Conservation (phyloP, 495 filamentous ascomycete species). For the Xanthoparmelia taractica region DNA sequence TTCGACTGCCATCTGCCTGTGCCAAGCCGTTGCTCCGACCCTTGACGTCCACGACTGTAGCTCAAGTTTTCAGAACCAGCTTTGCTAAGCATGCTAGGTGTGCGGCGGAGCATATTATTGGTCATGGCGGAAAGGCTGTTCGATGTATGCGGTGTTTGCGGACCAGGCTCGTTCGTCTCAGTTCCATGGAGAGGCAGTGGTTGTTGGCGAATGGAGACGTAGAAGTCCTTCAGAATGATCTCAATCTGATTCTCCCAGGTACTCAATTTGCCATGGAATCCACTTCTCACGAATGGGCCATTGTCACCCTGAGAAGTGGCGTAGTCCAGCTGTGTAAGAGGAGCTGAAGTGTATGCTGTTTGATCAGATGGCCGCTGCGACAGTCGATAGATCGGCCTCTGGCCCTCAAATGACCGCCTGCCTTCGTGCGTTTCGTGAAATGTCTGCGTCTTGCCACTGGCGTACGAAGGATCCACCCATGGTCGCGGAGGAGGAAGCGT, state of each 20-base stretch:
- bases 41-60: slow-evolving; percentile 53
- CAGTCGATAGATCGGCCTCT: slow-evolving; percentile 22
- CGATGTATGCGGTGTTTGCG: slow-evolving; percentile 30
- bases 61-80: slow-evolving; percentile 68
- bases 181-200: slow-evolving; percentile 74
- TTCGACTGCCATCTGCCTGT: slow-evolving; percentile 74
- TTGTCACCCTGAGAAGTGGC: slow-evolving; percentile 23
- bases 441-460: slow-evolving; percentile 5
- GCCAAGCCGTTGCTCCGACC: slow-evolving; percentile 53
- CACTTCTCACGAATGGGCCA: slow-evolving; percentile 66
- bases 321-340: slow-evolving; percentile 17
- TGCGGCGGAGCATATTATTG: slow-evolving; percentile 61
- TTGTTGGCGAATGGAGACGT: slow-evolving; percentile 77
- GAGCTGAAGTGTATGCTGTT: slow-evolving; percentile 10
- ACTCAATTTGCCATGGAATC: slow-evolving; percentile 67
- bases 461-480: slow-evolving; percentile 11
- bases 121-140: slow-evolving; percentile 43
- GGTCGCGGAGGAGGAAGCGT: slow-evolving; percentile 36
- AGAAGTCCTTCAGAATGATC: slow-evolving; percentile 83
- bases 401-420: slow-evolving; percentile 24
- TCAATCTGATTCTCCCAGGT: slow-evolving; percentile 90
- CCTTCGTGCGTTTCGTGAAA: slow-evolving; percentile 10
- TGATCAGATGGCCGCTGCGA: slow-evolving; percentile 25
- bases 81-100: slow-evolving; percentile 86
- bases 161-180: slow-evolving; percentile 37